Evolutionary conservation across 2,329 filamentous ascomycete genomes (phyloP).

Genomic region (Pyrenophora tritici-repentis): DNA sequence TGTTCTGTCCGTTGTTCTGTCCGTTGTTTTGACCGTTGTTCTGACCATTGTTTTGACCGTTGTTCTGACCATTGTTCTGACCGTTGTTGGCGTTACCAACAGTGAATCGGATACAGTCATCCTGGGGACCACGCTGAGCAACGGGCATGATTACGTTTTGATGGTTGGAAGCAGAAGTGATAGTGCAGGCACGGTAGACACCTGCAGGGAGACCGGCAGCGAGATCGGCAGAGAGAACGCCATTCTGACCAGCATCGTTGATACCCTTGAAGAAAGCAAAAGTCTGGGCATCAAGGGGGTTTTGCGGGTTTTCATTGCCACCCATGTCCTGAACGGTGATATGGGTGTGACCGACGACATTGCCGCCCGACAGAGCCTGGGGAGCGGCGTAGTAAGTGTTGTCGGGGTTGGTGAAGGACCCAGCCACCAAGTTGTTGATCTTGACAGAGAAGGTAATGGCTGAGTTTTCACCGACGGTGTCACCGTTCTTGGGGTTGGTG

Average conservation of each 20-base stretch:
- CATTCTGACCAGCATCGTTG: constrained; percentile 57
- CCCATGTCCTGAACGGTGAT: constrained; percentile 59
- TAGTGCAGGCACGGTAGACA: constrained; percentile 58
- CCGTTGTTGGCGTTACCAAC: constrained; percentile 37
- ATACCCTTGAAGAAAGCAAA: constrained; percentile 66
- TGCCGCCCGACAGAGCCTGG: constrained; percentile 53
- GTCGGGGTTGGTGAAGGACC: constrained; percentile 60
- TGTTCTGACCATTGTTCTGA: constrained; percentile 7
- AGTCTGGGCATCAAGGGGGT: constrained; percentile 48
- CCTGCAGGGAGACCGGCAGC: constrained; percentile 55
- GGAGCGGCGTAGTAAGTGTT: constrained; percentile 62
- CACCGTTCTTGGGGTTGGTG: constrained; percentile 51
- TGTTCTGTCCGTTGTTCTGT: neutral
- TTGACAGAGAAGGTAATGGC: constrained; percentile 57
- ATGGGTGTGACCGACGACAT: constrained; percentile 56
- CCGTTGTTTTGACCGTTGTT: constrained; percentile 1
- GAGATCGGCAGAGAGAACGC: constrained; percentile 53
- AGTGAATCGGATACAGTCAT: constrained; percentile 59
- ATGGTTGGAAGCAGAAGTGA: constrained; percentile 58
- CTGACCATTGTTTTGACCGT: constrained; percentile 5
- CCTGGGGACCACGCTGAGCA: constrained; percentile 59
- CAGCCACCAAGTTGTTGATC: constrained; percentile 56
- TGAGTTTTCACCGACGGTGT: constrained; percentile 48
- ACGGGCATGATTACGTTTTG: constrained; percentile 64
- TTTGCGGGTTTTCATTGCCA: constrained; percentile 41